These are phyloP conservation scores for Phytophthora foliorum DNA, from an alignment of 352 stramenopile species.

Conservation along the genomic window DNA sequence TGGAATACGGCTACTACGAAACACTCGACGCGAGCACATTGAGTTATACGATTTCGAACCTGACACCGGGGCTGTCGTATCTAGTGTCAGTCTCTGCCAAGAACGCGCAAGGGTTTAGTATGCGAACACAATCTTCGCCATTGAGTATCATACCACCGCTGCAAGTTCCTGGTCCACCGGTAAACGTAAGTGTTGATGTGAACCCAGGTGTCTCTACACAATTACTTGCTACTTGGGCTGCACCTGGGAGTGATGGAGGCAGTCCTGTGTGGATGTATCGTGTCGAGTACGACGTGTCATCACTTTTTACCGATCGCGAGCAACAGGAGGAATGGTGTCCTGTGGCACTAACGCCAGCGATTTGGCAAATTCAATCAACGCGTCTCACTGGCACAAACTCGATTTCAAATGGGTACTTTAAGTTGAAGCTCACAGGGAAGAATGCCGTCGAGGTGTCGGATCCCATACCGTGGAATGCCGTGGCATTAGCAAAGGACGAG, in stretches of 20 bases:
- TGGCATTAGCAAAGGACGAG: constrained; percentile 88
- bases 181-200: constrained; percentile 75
- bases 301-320: constrained; percentile 70
- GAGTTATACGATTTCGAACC: constrained; percentile 73
- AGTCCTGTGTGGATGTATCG: constrained; percentile 76
- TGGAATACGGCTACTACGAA: constrained; percentile 79
- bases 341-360: constrained; percentile 51
- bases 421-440: constrained; percentile 56
- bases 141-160: constrained; percentile 65
- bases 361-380: constrained; percentile 65
- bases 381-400: constrained; percentile 36
- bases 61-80: constrained; percentile 84
- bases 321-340: constrained; percentile 79
- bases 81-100: constrained; percentile 90
- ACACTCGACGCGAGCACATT: constrained; percentile 64
- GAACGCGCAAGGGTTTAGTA: constrained; percentile 80
- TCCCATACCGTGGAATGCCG: constrained; percentile 94
- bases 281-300: constrained; percentile 79
- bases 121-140: constrained; percentile 51
- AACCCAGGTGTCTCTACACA: constrained; percentile 83
- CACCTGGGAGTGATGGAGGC: constrained; percentile 66
- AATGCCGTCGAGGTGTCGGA: constrained; percentile 64
- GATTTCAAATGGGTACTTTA: constrained; percentile 70
- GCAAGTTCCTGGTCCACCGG: constrained; percentile 81
- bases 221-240: constrained; percentile 60